Evolutionary conservation across 2,329 filamentous ascomycete species (phyloP).

Genomic region (Calonectria hawksworthii): DNA sequence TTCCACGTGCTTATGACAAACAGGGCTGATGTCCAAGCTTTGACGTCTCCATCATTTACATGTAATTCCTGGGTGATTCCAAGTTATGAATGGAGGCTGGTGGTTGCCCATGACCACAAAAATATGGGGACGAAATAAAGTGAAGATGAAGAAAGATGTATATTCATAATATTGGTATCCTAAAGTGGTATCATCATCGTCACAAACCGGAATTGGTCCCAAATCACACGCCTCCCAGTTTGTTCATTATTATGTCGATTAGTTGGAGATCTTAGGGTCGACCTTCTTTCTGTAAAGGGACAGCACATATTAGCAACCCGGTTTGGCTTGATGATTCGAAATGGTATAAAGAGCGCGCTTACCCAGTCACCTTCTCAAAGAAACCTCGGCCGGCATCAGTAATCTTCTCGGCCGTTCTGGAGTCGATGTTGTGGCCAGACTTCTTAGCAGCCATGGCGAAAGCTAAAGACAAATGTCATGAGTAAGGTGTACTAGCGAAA

Average conservation of each 20-base stretch:
- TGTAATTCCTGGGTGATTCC: neutral
- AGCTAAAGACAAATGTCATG: conserved; percentile 35
- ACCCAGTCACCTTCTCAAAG: conserved; percentile 57
- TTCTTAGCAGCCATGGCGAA: conserved; percentile 50
- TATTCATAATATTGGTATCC: conserved; percentile 24
- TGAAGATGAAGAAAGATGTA: neutral
- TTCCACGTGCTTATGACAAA: neutral
- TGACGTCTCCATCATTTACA: neutral
- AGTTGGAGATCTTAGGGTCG: conserved; percentile 53
- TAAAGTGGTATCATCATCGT: conserved; percentile 26
- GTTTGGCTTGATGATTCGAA: neutral
- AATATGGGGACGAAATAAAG: neutral
- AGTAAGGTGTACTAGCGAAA: neutral
- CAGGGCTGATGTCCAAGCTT: neutral
- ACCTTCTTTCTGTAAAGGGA: conserved; percentile 37
- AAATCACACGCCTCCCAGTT: neutral
- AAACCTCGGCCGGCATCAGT: conserved; percentile 52
- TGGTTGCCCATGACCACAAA: neutral
- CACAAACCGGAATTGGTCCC: neutral
- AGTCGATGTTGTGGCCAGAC: conserved; percentile 51
- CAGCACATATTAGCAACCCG: conserved; percentile 9
- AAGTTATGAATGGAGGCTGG: neutral
- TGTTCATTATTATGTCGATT: conserved; percentile 17
- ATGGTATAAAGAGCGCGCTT: conserved; percentile 26
- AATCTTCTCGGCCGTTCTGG: conserved; percentile 55